These are phyloP conservation scores for Martiniozyma asiatica DNA, from an alignment of 1,139 yeast genomes.

Conservation along the genomic window DNA sequence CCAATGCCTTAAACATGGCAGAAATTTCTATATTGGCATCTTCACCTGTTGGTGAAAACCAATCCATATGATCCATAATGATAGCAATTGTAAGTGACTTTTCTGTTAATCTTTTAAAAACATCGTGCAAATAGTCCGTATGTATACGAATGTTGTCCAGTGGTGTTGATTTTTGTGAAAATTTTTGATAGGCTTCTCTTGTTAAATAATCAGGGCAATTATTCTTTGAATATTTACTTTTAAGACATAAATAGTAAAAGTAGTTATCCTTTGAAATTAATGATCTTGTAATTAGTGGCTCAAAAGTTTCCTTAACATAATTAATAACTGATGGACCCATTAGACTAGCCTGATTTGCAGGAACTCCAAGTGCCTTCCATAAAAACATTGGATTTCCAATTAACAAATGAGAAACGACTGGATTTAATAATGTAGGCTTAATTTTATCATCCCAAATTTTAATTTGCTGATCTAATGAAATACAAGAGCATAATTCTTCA, in stretches of 20 bases:
- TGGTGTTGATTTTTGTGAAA: conserved; percentile 31
- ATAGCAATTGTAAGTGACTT: conserved; percentile 64
- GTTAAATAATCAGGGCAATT: conserved; percentile 75
- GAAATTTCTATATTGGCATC: conserved; percentile 59
- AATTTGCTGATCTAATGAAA: conserved; percentile 48
- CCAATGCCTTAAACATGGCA: conserved; percentile 52
- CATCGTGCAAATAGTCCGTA: conserved; percentile 70
- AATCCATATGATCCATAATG: conserved; percentile 88
- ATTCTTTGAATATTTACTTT: conserved; percentile 44
- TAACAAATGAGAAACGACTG: conserved; percentile 51
- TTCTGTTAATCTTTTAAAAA: conserved; percentile 50
- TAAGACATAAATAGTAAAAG: conserved; percentile 60
- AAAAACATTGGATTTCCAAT: conserved; percentile 73
- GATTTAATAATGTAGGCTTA: conserved; percentile 61
- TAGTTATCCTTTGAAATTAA: conserved; percentile 62
- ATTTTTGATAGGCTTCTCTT: conserved; percentile 39
- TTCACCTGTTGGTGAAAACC: conserved; percentile 59
- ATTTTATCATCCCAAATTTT: conserved; percentile 50
- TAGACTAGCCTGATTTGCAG: conserved; percentile 71
- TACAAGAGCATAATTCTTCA: conserved; percentile 43
- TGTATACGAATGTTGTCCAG: conserved; percentile 63
- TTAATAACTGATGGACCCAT: conserved; percentile 62
- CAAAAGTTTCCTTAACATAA: conserved; percentile 67
- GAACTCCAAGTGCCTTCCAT: conserved; percentile 85
- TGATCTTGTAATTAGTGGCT: conserved; percentile 56